phyloP scores from a whole-genome alignment of 2,329 filamentous ascomycete species.

The Colletotrichum trifolii region DNA sequence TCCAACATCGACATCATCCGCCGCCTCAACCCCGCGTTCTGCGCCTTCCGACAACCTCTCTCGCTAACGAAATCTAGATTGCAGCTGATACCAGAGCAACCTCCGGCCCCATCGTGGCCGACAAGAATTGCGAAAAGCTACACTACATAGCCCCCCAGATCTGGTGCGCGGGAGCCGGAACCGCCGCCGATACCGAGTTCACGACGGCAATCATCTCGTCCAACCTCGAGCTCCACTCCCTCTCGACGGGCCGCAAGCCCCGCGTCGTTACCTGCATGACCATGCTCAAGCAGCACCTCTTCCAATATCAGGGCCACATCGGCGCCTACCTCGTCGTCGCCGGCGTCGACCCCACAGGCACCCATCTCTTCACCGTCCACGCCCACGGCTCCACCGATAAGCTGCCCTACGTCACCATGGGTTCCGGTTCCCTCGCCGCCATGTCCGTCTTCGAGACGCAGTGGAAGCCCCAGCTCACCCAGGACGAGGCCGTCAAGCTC shows the following conservation, averaged over 20 bases:
- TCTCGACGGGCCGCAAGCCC: slow-evolving; percentile 95
- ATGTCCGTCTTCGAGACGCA: slow-evolving; percentile 98
- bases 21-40: no score
- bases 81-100: slow-evolving; percentile 98
- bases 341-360: slow-evolving; percentile 94
- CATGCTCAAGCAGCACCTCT: slow-evolving; percentile 98
- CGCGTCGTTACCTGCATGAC: slow-evolving; percentile 99
- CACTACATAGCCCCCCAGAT: slow-evolving; percentile 99
- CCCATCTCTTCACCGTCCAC: slow-evolving; percentile 97
- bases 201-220: slow-evolving; percentile 98
- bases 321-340: slow-evolving; percentile 98
- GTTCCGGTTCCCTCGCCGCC: slow-evolving; percentile 91
- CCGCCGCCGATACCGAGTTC: slow-evolving; percentile 98
- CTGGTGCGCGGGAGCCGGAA: slow-evolving; percentile 98
- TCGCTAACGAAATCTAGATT: slow-evolving; percentile 68
- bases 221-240: slow-evolving; percentile 95
- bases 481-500: slow-evolving; percentile 85
- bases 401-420: slow-evolving; percentile 99
- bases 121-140: slow-evolving; percentile 99
- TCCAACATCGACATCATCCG: neutral
- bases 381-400: slow-evolving; percentile 99
- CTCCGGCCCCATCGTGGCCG: slow-evolving; percentile 96
- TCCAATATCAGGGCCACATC: slow-evolving; percentile 97
- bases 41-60: slow-evolving; percentile 6
- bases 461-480: slow-evolving; percentile 84